Percentiles rank a stretch among this genome's conserved stretches.
These are phyloP conservation scores for Bipolaris gigantea DNA, from an alignment of 2,329 filamentous ascomycete species.

Conservation along the genomic window DNA sequence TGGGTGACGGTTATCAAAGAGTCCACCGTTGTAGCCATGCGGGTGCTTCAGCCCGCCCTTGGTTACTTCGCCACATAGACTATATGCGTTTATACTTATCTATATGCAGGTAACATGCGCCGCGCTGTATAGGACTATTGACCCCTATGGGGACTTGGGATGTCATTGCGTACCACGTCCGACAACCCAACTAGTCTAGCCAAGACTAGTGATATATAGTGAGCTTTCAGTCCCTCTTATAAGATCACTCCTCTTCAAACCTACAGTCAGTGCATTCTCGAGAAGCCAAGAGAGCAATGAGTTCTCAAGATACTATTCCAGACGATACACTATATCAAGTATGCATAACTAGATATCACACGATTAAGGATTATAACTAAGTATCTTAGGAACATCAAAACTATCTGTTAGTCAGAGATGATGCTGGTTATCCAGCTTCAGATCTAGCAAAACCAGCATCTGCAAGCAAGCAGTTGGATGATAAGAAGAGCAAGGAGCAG, in stretches of 20 bases:
- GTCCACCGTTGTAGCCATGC: too few relatives aligned
- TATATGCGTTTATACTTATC: neutral
- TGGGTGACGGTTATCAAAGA: too few relatives aligned
- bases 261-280: neutral
- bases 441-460: neutral
- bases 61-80: neutral
- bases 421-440: neutral
- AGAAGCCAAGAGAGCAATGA: neutral
- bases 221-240: neutral
- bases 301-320: conserved; percentile 1
- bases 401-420: neutral
- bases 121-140: neutral
- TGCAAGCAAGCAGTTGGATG: neutral
- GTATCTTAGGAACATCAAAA: neutral
- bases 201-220: conserved; percentile 5
- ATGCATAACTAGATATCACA: neutral
- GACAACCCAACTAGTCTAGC: neutral
- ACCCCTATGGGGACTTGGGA: neutral
- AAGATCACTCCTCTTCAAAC: neutral
- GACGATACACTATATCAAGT: conserved; percentile 1
- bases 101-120: neutral
- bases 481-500: neutral
- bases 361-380: neutral
- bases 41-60: too few relatives aligned
- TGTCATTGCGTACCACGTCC: neutral